Conservation (phyloP, 441 rosid genomes). For the Lepidium campestre region DNA sequence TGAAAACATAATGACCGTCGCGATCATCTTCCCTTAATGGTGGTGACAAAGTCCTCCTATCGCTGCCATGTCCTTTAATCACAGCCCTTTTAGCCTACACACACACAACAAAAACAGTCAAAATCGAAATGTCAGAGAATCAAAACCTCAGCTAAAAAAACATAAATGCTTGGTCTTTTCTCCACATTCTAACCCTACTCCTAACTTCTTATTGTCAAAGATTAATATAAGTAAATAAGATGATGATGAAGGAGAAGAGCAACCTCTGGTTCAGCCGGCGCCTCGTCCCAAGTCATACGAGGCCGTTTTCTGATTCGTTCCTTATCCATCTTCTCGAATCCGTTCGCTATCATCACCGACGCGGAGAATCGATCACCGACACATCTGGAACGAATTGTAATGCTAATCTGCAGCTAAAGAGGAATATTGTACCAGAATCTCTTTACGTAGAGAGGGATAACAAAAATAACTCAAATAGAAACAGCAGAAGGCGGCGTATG, state of each 20-base stretch:
- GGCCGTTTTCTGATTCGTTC: constrained; percentile 68
- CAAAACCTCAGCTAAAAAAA: neutral
- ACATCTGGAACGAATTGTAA: neutral
- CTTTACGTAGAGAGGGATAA: neutral
- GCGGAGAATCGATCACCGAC: constrained; percentile 7
- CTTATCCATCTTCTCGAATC: constrained; percentile 41
- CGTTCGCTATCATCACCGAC: constrained; percentile 23
- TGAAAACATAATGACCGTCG: constrained; percentile 75
- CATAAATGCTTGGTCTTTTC: neutral
- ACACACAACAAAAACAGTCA: neutral
- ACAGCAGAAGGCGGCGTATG: constrained; percentile 1
- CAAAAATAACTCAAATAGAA: neutral
- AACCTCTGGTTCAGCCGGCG: constrained; percentile 60
- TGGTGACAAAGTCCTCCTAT: constrained; percentile 45
- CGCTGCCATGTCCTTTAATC: constrained; percentile 23
- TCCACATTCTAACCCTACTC: constrained; percentile 21
- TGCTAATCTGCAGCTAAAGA: constrained; percentile 25
- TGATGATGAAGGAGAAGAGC: neutral
- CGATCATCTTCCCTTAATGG: constrained; percentile 73
- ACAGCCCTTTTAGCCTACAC: constrained; percentile 40
- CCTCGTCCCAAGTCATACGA: constrained; percentile 73
- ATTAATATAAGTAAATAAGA: neutral
- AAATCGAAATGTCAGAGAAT: constrained; percentile 12
- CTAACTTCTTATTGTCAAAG: neutral
- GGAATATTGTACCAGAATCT: constrained; percentile 10